phyloP scores from a whole-genome alignment of 495 filamentous ascomycete species.

The Xylaria scruposa region DNA sequence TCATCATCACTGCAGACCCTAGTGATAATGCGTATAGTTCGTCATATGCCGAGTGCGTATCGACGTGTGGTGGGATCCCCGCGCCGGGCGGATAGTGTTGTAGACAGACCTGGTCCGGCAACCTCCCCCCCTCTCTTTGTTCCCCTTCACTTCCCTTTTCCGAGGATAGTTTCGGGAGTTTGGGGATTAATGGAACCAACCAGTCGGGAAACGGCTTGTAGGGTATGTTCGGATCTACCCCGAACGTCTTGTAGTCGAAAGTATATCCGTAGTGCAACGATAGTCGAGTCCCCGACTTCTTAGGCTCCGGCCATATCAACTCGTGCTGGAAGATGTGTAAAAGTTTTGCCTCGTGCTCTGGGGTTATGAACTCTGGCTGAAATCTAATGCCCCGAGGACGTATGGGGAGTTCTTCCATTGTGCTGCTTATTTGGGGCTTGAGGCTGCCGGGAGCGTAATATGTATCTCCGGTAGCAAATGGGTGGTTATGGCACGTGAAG shows the following conservation, averaged over 20 bases:
- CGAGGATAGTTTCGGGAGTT: neutral
- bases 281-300: neutral
- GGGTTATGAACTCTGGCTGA: slow-evolving; percentile 32
- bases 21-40: slow-evolving; percentile 33
- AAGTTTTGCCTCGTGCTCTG: slow-evolving; percentile 27
- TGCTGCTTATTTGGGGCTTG: neutral
- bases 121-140: neutral
- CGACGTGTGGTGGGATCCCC: slow-evolving; percentile 35
- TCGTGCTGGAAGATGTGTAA: slow-evolving; percentile 31
- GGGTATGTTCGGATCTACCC: slow-evolving; percentile 31
- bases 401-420: slow-evolving; percentile 27
- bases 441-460: neutral
- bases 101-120: slow-evolving; percentile 35
- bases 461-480: too few relatives aligned
- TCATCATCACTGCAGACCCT: slow-evolving; percentile 30
- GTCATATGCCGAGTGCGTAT: slow-evolving; percentile 34
- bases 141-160: neutral
- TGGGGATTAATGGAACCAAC: slow-evolving; percentile 31
- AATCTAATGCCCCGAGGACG: slow-evolving; percentile 23
- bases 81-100: slow-evolving; percentile 35
- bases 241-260: slow-evolving; percentile 38
- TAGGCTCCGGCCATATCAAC: slow-evolving; percentile 28
- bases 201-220: slow-evolving; percentile 33
- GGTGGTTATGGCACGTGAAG: too few relatives aligned
- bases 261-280: slow-evolving; percentile 37